A percentile compares a stretch with the other conserved stretches of the same genome.
phyloP scores from a whole-genome alignment of 1,284 basidiomycete genomes.

The Wolfiporia cocos region DNA sequence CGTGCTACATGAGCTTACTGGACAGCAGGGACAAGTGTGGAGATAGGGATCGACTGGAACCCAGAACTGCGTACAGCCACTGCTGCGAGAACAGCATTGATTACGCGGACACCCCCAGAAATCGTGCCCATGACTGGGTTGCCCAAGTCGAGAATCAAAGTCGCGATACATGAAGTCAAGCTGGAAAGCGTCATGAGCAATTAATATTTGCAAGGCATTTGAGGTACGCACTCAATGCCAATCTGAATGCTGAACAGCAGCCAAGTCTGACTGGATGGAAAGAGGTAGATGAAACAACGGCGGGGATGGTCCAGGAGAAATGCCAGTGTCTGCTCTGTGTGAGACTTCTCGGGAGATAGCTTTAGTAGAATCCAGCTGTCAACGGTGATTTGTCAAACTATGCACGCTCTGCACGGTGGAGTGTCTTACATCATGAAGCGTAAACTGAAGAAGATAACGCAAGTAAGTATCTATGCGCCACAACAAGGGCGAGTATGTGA shows the following conservation, averaged over 20 bases:
- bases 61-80: constrained; percentile 85
- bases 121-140: constrained; percentile 68
- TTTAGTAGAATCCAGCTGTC: constrained; percentile 71
- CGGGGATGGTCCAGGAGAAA: constrained; percentile 94
- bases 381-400: neutral
- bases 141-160: constrained; percentile 86
- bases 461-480: constrained; percentile 7
- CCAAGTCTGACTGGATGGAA: constrained; percentile 93
- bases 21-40: constrained; percentile 61
- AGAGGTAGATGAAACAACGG: constrained; percentile 90
- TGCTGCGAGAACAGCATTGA: constrained; percentile 68
- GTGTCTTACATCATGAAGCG: constrained; percentile 23
- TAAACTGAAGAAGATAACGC: constrained; percentile 13
- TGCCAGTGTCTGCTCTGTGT: constrained; percentile 70
- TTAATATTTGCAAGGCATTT: neutral
- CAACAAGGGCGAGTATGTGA: too few species aligned
- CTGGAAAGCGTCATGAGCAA: constrained; percentile 29
- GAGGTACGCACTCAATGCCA: constrained; percentile 53
- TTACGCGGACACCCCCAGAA: constrained; percentile 61
- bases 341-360: constrained; percentile 50
- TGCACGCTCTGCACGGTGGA: neutral
- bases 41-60: constrained; percentile 71
- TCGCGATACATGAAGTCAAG: constrained; percentile 81
- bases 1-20: constrained; percentile 46
- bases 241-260: constrained; percentile 69